Evolutionary conservation across 1,284 basidiomycete species (phyloP), one percentile per base, ranked within the genome.

Genomic region (Cryptococcus amylolentus): DNA sequence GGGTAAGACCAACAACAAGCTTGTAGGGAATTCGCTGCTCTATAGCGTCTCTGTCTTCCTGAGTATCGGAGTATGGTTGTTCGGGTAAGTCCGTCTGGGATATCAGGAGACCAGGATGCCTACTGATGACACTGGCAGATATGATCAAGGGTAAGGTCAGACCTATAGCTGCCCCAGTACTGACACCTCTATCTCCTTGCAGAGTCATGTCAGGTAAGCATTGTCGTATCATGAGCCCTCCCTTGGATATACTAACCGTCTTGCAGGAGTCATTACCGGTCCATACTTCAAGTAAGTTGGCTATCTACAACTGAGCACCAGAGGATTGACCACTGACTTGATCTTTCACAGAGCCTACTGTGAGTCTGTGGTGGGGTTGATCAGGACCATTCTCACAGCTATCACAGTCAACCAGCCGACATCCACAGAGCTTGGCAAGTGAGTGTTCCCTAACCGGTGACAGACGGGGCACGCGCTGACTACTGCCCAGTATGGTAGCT

Each of bases 211-310:
- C 73, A 35, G 77, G 77, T 72, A 53, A 58, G 58, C 54, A 27
- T 20, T 46, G 16, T 28, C 40, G 2, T 56, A 46, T 39, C 31
- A 23, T 31, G 26, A 31, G 20, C 5, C 31, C 14, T 14, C 5
- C 12, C 27, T 28, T 51, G 20, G 45, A n/a, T 41, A 35, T n/a
- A 47, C 60, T 68, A 35, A 35, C 31, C 28, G 62, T 50, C 28
- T 5, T 46, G 4, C 86, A 63, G 91, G 91, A 35, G 87, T 96
- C 68, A 95, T 98, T 75, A 98, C 94, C 20, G 90, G 91, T 0
- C 91, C 91, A 27, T 85, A 93, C 75, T 96, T 97, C 78, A 85
- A 84, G 67, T 68, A 49, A 59, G 70, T 70, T 12, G 7, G 35
- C 10, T 12, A n/a, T 50, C 5, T 18, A 46, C 13, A 45, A 23